phyloP scores from a whole-genome alignment of 352 stramenopile genomes.

The Stephanocyclus meneghinianus region DNA sequence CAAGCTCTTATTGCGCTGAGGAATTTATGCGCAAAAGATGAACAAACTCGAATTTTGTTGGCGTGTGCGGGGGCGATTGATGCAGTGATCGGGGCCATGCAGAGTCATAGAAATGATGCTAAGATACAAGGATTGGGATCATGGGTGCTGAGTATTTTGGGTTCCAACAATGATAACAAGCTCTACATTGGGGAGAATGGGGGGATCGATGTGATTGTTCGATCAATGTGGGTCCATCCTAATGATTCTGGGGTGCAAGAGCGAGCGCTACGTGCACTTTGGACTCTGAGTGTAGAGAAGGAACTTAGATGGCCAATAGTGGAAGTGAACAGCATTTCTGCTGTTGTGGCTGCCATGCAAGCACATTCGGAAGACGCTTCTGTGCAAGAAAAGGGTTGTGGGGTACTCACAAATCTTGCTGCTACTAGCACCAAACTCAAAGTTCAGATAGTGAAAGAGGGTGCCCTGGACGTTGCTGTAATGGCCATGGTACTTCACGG shows the following conservation, averaged over 20 bases:
- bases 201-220: constrained; percentile 85
- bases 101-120: constrained; percentile 83
- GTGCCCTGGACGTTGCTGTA: constrained; percentile 65
- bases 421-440: constrained; percentile 47
- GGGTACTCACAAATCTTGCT: constrained; percentile 61
- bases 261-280: constrained; percentile 83
- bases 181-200: constrained; percentile 63
- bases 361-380: constrained; percentile 36
- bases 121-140: constrained; percentile 85
- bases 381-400: constrained; percentile 66
- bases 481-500: constrained; percentile 70
- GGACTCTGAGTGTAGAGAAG: constrained; percentile 59
- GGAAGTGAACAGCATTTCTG: constrained; percentile 55
- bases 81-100: constrained; percentile 85
- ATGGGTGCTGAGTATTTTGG: constrained; percentile 86
- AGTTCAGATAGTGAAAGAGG: constrained; percentile 62
- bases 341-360: constrained; percentile 67
- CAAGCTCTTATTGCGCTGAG: constrained; percentile 50
- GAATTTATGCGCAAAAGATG: constrained; percentile 68
- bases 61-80: constrained; percentile 84
- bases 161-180: constrained; percentile 64
- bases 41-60: constrained; percentile 86
- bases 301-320: constrained; percentile 51
- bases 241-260: constrained; percentile 85
- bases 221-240: constrained; percentile 85